Evolutionary conservation across 148 eudicot species (phyloP).

Genomic region (Rhododendron simsii): DNA sequence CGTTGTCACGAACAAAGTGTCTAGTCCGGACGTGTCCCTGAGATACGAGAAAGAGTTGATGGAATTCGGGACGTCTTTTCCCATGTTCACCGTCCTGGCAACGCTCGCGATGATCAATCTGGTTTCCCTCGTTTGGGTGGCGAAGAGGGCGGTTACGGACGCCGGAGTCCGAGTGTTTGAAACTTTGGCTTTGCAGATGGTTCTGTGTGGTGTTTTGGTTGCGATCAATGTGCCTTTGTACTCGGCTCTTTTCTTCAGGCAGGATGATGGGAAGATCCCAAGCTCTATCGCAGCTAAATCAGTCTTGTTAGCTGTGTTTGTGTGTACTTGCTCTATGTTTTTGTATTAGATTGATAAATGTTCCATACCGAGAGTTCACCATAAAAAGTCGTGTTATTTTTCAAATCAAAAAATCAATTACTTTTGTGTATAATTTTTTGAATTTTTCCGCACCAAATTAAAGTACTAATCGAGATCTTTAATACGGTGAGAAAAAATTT

Average conservation of each 20-base stretch:
- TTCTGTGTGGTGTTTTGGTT: conserved; percentile 48
- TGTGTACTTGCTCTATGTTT: conserved; percentile 33
- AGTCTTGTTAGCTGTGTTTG: conserved; percentile 29
- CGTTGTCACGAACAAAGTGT: conserved; percentile 51
- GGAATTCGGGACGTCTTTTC: conserved; percentile 66
- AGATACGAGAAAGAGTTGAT: conserved; percentile 63
- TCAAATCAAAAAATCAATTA: no score
- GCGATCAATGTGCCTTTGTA: conserved; percentile 57
- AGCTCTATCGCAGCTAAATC: conserved; percentile 43
- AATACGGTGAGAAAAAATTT: no score
- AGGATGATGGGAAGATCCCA: conserved; percentile 75
- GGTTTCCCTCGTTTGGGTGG: conserved; percentile 25
- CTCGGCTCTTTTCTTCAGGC: conserved; percentile 50
- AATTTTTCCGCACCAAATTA: no score
- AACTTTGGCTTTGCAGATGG: conserved; percentile 41
- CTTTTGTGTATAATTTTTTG: no score
- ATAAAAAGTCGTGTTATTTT: no score
- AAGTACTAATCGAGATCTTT: no score
- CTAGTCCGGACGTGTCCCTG: conserved; percentile 32
- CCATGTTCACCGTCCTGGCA: conserved; percentile 54
- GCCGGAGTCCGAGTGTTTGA: conserved; percentile 6
- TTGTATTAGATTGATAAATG: background rate
- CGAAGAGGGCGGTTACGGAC: conserved; percentile 5
- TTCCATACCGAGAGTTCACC: no score
- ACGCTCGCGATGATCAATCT: conserved; percentile 55